Percentiles rank a stretch among this genome's conserved stretches.
phyloP scores from a whole-genome alignment of 169 alveolate genomes.

The Eimeria praecox region DNA sequence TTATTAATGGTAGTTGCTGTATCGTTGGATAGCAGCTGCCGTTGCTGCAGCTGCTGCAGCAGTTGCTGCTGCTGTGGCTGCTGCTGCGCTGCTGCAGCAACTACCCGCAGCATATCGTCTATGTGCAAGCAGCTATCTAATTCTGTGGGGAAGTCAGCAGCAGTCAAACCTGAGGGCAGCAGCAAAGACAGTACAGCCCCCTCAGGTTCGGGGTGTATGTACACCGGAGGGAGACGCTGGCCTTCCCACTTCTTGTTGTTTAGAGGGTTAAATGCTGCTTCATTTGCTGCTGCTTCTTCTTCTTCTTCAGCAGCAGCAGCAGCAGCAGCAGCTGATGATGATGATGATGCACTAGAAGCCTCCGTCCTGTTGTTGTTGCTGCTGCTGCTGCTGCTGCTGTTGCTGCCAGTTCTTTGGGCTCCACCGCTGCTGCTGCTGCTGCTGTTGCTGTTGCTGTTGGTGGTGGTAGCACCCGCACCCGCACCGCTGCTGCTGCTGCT shows the following conservation, averaged over 20 bases:
- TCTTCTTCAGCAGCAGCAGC: constrained; percentile 23
- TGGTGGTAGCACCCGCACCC: too few relatives aligned
- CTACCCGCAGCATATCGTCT: neutral
- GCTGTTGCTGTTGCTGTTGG: constrained; percentile 34
- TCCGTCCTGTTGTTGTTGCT: neutral
- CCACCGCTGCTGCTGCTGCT: constrained; percentile 16
- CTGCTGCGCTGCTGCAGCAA: constrained; percentile 46
- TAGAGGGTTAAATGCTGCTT: neutral
- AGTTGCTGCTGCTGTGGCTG: neutral
- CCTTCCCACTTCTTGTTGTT: constrained; percentile 25
- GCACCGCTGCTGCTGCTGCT: constrained; percentile 10
- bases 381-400: too few relatives aligned
- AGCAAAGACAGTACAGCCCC: constrained; percentile 46
- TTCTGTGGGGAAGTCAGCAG: constrained; percentile 35
- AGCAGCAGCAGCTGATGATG: neutral
- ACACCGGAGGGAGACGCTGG: constrained; percentile 25
- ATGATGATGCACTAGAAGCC: neutral
- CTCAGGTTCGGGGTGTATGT: neutral
- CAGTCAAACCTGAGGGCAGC: constrained; percentile 34
- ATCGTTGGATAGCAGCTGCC: neutral
- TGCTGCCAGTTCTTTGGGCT: neutral
- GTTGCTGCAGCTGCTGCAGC: constrained; percentile 1
- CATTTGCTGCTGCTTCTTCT: constrained; percentile 18
- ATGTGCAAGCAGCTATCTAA: constrained; percentile 11
- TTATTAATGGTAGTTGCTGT: neutral